Evolutionary conservation across 1,284 basidiomycete species (phyloP), one percentile per base, ranked within the genome.

Genomic region (Ganoderma lucidum): DNA sequence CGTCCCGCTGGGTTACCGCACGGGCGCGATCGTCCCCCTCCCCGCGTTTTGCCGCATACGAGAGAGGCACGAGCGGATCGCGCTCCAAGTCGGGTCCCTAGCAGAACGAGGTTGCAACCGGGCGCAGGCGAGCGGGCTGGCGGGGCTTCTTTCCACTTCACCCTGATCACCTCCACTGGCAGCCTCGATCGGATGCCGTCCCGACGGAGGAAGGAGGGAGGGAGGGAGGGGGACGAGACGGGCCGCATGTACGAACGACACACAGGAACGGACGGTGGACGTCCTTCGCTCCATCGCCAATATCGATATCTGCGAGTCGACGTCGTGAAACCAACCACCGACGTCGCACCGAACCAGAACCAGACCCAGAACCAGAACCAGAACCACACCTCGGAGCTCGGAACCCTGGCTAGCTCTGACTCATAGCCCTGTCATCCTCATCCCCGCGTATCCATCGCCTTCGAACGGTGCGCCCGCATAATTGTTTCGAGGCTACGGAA

Each of bases 171-270:
- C 48, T 10, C 23, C 10, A 28, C 3, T 6, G 9, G 3, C 6
- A 51, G 48, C n/a, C 53, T 35, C 53, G 30, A 56, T 56, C 53
- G 28, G 51, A 53, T 53, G 51, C 51, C 51, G 28, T 28, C 14
- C 12, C 28, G 17, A 45, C 15, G 17, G 45, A 9, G n/a, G n/a
- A 48, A 19, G 45, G 45, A 23, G 19, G 44, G 44, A 17, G 15
- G 44, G 17, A 2, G 1, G 9, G 45, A 10, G 45, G 5, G 45
- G n/a, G 45, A 10, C 6, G 45, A 19, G 45, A n/a, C 44, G 44
- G 44, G 19, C 19, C 45, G 19, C 19, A 17, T n/a, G 6, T 1
- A 9, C 19, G 19, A 3, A 23, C 45, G 19, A n/a, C 6, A 48
- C 30, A 32, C 15, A 35, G 53, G 53, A 56, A 56, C 53, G 53